Conservation (phyloP, 2,329 filamentous ascomycete genomes). For the Emmonsiellopsis sp. region DNA sequence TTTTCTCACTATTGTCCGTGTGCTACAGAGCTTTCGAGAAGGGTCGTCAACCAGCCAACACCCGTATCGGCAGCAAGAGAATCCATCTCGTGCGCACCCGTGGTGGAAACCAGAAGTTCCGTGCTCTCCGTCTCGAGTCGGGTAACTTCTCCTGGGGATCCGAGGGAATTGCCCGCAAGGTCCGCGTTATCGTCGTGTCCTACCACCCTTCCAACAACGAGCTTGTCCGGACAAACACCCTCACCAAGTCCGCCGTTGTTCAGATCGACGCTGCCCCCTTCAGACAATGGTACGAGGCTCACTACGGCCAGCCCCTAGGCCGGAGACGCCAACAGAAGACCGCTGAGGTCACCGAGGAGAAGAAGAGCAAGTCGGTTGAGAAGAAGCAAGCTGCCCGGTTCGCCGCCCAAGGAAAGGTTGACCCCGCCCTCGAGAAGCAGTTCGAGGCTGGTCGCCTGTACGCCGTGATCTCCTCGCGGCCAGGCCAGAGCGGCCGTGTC, state of each 20-base stretch:
- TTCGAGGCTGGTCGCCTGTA: slow-evolving; percentile 98
- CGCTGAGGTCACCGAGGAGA: slow-evolving; percentile 49
- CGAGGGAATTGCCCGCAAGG: slow-evolving; percentile 97
- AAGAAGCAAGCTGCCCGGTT: slow-evolving; percentile 91
- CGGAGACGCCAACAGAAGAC: slow-evolving; percentile 81
- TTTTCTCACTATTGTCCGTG: slow-evolving; percentile 57
- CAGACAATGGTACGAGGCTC: slow-evolving; percentile 99
- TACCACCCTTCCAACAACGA: slow-evolving; percentile 99
- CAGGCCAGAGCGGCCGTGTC: slow-evolving; percentile 90
- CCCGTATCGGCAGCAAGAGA: slow-evolving; percentile 95
- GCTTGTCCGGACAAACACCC: slow-evolving; percentile 99
- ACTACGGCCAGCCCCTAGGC: slow-evolving; percentile 89
- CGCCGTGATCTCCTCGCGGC: slow-evolving; percentile 84
- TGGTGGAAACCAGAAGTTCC: slow-evolving; percentile 99
- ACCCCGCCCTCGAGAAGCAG: slow-evolving; percentile 87
- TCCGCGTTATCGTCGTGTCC: slow-evolving; percentile 94
- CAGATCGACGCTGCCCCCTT: slow-evolving; percentile 98
- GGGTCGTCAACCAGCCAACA: slow-evolving; percentile 98
- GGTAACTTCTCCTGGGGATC: slow-evolving; percentile 99
- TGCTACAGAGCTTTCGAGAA: slow-evolving; percentile 98
- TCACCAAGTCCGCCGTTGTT: slow-evolving; percentile 97
- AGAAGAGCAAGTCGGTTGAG: slow-evolving; percentile 94
- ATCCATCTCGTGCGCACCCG: slow-evolving; percentile 95
- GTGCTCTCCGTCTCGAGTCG: slow-evolving; percentile 93
- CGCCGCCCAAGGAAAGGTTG: slow-evolving; percentile 82